Conservation (phyloP, 2,329 filamentous ascomycete species). For the Leptographium procerum region DNA sequence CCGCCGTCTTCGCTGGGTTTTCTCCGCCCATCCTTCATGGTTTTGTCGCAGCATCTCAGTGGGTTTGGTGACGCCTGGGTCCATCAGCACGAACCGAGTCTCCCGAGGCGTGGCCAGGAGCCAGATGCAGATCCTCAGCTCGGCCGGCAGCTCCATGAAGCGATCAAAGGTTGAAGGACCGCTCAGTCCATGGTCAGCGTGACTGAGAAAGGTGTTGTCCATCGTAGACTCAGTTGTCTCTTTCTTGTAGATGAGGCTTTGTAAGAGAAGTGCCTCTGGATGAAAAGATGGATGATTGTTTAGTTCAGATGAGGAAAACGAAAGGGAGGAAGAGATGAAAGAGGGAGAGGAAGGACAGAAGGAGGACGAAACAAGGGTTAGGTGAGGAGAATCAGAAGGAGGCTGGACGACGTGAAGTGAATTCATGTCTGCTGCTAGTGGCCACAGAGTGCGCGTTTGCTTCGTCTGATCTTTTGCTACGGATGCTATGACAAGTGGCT, state of each 20-base stretch:
- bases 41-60: background rate
- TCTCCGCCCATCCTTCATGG: too few species aligned
- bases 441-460: too few species aligned
- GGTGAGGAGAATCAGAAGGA: background rate
- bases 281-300: background rate
- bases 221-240: background rate
- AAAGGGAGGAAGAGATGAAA: background rate
- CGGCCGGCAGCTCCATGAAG: background rate
- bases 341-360: background rate
- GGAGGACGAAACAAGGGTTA: background rate
- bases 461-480: background rate
- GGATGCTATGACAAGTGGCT: too few species aligned
- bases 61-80: background rate
- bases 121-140: background rate
- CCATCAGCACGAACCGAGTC: background rate
- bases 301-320: background rate
- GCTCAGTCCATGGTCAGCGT: background rate
- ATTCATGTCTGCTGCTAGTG: too few species aligned
- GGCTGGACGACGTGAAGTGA: background rate
- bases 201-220: background rate
- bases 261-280: background rate
- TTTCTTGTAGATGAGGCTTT: background rate
- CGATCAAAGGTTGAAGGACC: background rate
- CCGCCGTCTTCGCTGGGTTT: background rate
- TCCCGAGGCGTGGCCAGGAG: background rate